Evolutionary conservation across 2,329 filamentous ascomycete genomes (phyloP).

Genomic region (Penicillium sp.): DNA sequence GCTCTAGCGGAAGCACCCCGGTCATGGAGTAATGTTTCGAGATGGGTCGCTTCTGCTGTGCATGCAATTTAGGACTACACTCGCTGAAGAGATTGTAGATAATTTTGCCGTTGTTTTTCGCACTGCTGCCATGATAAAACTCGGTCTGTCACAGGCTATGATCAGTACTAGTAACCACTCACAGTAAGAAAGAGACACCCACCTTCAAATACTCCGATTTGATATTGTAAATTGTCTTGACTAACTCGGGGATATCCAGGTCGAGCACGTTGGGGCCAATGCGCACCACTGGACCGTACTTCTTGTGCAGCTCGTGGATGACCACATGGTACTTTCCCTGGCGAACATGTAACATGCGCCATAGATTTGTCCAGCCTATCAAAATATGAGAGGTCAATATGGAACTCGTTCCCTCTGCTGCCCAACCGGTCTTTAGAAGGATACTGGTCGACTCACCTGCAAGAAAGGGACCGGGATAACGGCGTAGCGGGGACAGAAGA

Average conservation of each 20-base stretch:
- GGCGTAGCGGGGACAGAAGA: constrained; percentile 17
- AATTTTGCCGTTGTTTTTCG: constrained; percentile 36
- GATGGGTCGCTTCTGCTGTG: constrained; percentile 39
- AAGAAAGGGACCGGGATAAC: constrained; percentile 21
- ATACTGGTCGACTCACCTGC: constrained; percentile 15
- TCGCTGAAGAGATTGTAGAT: constrained; percentile 42
- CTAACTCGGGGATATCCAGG: constrained; percentile 39
- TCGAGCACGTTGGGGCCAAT: constrained; percentile 43
- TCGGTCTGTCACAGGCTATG: constrained; percentile 30
- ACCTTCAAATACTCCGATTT: constrained; percentile 28
- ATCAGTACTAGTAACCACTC: not conserved
- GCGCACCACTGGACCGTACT: constrained; percentile 44
- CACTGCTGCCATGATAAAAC: constrained; percentile 39
- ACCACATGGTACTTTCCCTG: constrained; percentile 27
- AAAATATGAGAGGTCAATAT: not conserved
- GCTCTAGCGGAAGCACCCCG: constrained; percentile 25
- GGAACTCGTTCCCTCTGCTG: not conserved
- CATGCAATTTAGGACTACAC: constrained; percentile 34
- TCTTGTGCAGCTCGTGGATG: constrained; percentile 36
- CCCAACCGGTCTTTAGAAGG: not conserved
- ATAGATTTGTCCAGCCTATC: constrained; percentile 38
- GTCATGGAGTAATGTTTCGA: constrained; percentile 37
- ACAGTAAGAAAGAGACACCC: not conserved
- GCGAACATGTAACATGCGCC: constrained; percentile 34
- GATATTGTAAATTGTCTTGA: constrained; percentile 39